Percentiles rank a stretch among this genome's conserved stretches.
Conservation (phyloP, 2,329 filamentous ascomycete species). For the Aureobasidium sp. region DNA sequence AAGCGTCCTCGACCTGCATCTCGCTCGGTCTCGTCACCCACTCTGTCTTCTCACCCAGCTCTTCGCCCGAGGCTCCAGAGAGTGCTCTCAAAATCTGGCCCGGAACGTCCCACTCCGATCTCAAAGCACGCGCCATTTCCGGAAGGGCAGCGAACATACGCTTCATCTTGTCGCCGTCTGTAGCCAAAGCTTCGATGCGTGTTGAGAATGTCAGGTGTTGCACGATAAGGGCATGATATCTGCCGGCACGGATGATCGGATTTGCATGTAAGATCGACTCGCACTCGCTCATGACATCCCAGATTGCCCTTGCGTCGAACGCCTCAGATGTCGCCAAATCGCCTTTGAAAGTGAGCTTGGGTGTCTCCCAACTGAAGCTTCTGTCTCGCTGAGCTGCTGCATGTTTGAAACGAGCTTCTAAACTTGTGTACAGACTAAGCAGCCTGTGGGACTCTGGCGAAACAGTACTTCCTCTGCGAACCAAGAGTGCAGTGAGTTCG, state of each 20-base stretch:
- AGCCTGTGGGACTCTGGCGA: neutral
- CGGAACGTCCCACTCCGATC: neutral
- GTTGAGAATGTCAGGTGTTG: neutral
- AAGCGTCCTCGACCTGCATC: conserved; percentile 8
- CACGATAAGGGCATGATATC: conserved; percentile 3
- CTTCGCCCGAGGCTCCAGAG: neutral
- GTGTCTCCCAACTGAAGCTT: neutral
- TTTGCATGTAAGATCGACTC: neutral
- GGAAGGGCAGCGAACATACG: conserved; percentile 5
- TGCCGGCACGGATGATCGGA: conserved; percentile 1
- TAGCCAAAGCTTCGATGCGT: neutral
- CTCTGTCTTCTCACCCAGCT: neutral
- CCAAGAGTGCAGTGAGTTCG: neutral
- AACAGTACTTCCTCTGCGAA: neutral
- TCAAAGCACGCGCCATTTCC: neutral
- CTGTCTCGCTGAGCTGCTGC: neutral
- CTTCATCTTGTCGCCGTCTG: conserved; percentile 12
- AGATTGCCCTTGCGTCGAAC: neutral
- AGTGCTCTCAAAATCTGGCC: neutral
- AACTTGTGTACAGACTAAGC: neutral
- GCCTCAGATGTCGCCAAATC: neutral
- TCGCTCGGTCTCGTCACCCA: conserved; percentile 4
- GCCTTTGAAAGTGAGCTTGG: conserved; percentile 3
- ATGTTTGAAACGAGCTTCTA: neutral
- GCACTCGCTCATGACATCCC: neutral